Percentiles rank a stretch among this genome's conserved stretches.
These are phyloP conservation scores for Cylindrotheca fusiformis DNA, from an alignment of 108 stramenopile species.

Conservation along the genomic window DNA sequence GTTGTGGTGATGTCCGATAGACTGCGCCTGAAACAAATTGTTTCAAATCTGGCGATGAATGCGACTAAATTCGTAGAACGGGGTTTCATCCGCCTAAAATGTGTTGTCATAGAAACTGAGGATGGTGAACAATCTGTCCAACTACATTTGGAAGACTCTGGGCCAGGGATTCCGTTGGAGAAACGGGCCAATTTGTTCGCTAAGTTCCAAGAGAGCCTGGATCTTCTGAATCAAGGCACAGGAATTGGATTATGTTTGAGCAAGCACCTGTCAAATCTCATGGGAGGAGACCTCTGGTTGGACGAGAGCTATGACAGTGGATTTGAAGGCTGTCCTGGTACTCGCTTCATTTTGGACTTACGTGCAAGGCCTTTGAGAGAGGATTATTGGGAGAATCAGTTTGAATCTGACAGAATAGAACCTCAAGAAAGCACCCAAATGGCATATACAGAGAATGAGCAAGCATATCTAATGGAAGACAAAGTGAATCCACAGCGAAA, in stretches of 20 bases:
- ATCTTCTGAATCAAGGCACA: slow-evolving; percentile 40
- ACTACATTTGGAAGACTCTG: slow-evolving; percentile 38
- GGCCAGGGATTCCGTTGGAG: slow-evolving; percentile 38
- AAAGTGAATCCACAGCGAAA: neutral
- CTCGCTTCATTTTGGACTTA: slow-evolving; percentile 21
- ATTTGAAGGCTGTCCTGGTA: slow-evolving; percentile 24
- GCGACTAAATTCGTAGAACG: slow-evolving; percentile 30
- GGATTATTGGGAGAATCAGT: neutral
- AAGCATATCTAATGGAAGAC: neutral
- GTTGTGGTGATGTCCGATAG: slow-evolving; percentile 26
- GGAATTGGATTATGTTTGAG: slow-evolving; percentile 33
- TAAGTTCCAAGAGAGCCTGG: slow-evolving; percentile 39
- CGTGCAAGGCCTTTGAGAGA: slow-evolving; percentile 1
- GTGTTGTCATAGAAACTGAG: neutral
- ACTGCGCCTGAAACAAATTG: slow-evolving; percentile 36
- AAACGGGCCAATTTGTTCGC: slow-evolving; percentile 28
- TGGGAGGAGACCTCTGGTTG: slow-evolving; percentile 25
- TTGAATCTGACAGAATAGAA: neutral
- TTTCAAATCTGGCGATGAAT: slow-evolving; percentile 33
- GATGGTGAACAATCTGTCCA: slow-evolving; percentile 22
- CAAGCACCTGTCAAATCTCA: slow-evolving; percentile 22
- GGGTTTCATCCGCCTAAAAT: slow-evolving; percentile 30
- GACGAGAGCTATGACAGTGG: slow-evolving; percentile 30
- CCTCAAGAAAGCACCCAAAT: neutral
- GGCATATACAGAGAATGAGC: neutral